Percentiles rank a stretch among this genome's conserved stretches.
Conservation (phyloP, 169 alveolate genomes). For the Eimeria brunetti region DNA sequence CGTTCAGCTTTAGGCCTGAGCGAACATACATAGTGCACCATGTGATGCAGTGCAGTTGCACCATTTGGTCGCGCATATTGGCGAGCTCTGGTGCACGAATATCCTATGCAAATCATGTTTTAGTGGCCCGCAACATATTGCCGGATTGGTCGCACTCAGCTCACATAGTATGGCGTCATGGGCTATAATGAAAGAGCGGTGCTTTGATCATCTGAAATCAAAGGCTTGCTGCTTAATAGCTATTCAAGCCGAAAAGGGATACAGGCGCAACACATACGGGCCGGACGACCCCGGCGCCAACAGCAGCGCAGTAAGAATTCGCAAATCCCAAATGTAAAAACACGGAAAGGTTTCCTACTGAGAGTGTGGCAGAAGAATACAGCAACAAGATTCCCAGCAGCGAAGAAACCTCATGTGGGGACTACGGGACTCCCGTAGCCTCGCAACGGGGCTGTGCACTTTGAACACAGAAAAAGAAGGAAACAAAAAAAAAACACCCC, state of each 20-base stretch:
- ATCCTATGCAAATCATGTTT: no score
- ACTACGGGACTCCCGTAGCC: background rate
- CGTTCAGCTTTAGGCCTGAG: slow-evolving; percentile 70
- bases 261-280: background rate
- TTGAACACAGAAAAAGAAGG: background rate
- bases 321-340: background rate
- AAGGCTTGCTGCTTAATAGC: no score
- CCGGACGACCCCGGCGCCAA: background rate
- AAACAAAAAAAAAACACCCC: background rate
- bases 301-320: no score
- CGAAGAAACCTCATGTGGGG: background rate
- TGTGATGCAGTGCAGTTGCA: background rate
- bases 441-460: no score
- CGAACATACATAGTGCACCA: background rate
- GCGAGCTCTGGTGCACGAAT: no score
- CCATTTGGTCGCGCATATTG: no score
- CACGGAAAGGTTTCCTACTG: background rate
- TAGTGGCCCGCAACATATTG: background rate
- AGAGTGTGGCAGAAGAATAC: background rate
- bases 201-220: background rate
- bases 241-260: no score
- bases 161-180: slow-evolving; percentile 35
- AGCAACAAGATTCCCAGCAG: background rate
- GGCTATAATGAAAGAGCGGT: background rate
- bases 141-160: background rate